Evolutionary conservation across 257 asterid genomes (phyloP).

Genomic region (Solanum sitiens): DNA sequence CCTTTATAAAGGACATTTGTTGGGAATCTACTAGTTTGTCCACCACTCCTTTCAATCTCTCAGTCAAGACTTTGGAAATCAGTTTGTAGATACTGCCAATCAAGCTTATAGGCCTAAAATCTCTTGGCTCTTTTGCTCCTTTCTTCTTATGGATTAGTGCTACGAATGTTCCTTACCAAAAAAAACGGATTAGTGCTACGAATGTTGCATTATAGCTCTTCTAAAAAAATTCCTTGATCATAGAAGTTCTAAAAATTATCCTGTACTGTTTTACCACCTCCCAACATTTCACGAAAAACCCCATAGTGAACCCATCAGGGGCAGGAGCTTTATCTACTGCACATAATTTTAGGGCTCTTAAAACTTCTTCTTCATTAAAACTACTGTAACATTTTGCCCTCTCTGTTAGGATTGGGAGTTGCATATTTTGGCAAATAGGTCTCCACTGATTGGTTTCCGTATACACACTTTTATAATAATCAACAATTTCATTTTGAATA

Average conservation of each 20-base stretch:
- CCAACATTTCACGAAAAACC: background rate
- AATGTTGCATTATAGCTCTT: background rate
- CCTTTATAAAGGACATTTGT: background rate
- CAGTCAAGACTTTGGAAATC: background rate
- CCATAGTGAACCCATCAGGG: background rate
- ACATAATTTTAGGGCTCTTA: background rate
- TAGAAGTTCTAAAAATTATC: background rate
- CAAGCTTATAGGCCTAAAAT: background rate
- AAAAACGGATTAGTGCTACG: background rate
- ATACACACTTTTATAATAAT: background rate
- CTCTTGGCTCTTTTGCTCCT: background rate
- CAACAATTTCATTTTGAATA: background rate
- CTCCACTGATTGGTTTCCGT: background rate
- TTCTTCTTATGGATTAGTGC: background rate
- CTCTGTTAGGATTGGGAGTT: background rate
- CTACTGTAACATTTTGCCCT: background rate
- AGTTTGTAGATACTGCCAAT: background rate
- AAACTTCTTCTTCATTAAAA: background rate
- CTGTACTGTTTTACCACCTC: background rate
- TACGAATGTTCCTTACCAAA: background rate
- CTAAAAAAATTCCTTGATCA: background rate
- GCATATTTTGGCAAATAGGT: background rate
- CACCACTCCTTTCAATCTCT: background rate
- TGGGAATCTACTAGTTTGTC: background rate
- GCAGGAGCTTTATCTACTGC: background rate